Conservation (phyloP, 805 yeast species). For the Saccharomycopsis lassenensis region DNA sequence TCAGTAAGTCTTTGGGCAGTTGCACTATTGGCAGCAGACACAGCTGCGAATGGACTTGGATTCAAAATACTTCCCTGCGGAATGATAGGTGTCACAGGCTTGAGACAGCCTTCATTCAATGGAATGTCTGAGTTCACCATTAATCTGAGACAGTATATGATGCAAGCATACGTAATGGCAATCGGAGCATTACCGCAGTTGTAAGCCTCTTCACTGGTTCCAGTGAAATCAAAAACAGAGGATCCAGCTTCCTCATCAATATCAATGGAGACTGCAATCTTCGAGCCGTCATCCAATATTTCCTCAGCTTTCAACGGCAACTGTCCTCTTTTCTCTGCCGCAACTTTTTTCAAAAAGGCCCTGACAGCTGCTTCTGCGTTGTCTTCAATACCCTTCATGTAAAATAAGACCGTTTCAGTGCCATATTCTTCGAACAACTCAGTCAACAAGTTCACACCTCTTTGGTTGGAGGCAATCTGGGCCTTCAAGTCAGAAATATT, state of each 20-base stretch:
- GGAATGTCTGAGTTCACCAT: constrained; percentile 44
- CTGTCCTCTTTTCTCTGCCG: constrained; percentile 31
- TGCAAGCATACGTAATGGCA: constrained; percentile 42
- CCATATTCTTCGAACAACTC: constrained; percentile 35
- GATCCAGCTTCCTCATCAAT: constrained; percentile 26
- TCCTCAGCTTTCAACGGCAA: constrained; percentile 35
- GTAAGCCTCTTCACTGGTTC: constrained; percentile 40
- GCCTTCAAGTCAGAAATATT: constrained; percentile 40
- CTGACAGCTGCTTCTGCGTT: constrained; percentile 40
- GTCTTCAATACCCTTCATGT: constrained; percentile 35
- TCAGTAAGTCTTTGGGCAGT: constrained; percentile 48
- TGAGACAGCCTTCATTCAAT: constrained; percentile 43
- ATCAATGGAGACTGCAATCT: constrained; percentile 31
- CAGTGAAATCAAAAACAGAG: constrained; percentile 42
- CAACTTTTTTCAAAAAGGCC: constrained; percentile 23
- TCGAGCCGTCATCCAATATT: constrained; percentile 46
- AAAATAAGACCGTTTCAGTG: constrained; percentile 31
- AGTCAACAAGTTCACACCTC: constrained; percentile 35
- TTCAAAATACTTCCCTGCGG: constrained; percentile 28
- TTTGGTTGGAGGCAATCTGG: constrained; percentile 41
- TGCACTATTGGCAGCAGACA: constrained; percentile 45
- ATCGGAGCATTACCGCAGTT: constrained; percentile 45
- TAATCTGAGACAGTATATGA: constrained; percentile 41
- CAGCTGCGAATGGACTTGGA: constrained; percentile 34
- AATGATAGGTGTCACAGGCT: constrained; percentile 31